These are phyloP conservation scores for Daldinia decipiens DNA, from an alignment of 495 filamentous ascomycete genomes.

Conservation along the genomic window DNA sequence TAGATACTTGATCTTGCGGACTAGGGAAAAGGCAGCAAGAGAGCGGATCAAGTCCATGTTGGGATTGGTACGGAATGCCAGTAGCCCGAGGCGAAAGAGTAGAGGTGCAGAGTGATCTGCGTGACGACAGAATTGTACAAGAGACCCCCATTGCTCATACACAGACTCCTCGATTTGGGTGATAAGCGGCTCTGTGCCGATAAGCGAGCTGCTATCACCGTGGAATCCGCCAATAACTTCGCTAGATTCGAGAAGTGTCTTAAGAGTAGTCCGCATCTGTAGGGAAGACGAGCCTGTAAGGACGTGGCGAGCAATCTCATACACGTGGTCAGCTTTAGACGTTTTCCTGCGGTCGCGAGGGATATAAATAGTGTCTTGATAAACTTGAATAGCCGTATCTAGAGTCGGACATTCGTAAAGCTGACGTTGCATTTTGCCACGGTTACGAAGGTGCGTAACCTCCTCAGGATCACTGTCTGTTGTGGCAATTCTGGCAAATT, in stretches of 20 bases:
- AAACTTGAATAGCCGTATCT: constrained; percentile 9
- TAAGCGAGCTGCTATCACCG: constrained; percentile 18
- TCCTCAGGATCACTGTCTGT: constrained; percentile 7
- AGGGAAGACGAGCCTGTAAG: constrained; percentile 40
- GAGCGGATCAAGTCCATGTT: constrained; percentile 49
- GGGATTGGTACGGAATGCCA: constrained; percentile 32
- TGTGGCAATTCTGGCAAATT: constrained; percentile 38
- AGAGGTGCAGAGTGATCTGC: constrained; percentile 36
- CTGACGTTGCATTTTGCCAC: constrained; percentile 51
- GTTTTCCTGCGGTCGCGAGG: constrained; percentile 38
- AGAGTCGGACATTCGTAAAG: constrained; percentile 53
- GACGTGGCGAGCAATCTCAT: constrained; percentile 47
- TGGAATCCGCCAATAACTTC: constrained; percentile 52
- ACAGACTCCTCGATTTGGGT: constrained; percentile 51
- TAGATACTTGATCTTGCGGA: constrained; percentile 44
- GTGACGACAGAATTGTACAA: constrained; percentile 49
- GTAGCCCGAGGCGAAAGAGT: constrained; percentile 46
- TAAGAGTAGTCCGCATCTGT: constrained; percentile 36
- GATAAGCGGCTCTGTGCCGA: constrained; percentile 43
- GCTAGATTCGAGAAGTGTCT: constrained; percentile 41
- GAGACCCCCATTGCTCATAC: constrained; percentile 50
- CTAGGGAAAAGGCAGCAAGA: constrained; percentile 45
- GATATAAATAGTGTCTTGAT: constrained; percentile 24
- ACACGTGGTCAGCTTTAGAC: constrained; percentile 39
- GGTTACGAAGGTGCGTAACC: constrained; percentile 45